phyloP scores from a whole-genome alignment of 306 rosid species.

The Cicer bijugum region DNA sequence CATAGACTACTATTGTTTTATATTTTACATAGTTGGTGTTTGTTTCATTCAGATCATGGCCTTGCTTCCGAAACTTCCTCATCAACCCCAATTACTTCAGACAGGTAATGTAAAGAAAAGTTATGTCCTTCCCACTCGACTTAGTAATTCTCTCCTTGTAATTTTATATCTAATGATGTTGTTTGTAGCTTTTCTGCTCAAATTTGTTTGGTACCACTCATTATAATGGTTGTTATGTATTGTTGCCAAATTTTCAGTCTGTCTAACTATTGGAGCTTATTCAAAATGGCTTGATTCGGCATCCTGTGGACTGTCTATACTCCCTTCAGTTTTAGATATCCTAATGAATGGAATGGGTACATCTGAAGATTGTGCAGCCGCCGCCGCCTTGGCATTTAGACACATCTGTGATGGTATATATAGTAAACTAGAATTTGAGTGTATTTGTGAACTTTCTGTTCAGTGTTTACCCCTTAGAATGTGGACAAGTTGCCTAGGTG shows the following conservation, averaged over 20 bases:
- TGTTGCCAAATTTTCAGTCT: conserved; percentile 68
- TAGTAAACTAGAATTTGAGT: conserved; percentile 40
- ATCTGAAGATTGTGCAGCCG: conserved; percentile 96
- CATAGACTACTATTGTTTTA: conserved; percentile 19
- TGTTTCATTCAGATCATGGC: conserved; percentile 69
- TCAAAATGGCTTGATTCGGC: conserved; percentile 97
- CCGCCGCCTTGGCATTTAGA: conserved; percentile 94
- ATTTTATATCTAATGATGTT: conserved; percentile 26
- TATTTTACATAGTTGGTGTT: conserved; percentile 23
- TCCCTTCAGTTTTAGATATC: conserved; percentile 84
- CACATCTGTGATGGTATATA: conserved; percentile 96
- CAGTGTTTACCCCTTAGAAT: conserved; percentile 41
- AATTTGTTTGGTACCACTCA: conserved; percentile 24
- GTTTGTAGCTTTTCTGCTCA: conserved; percentile 28
- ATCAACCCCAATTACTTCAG: conserved; percentile 91
- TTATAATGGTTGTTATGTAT: conserved; percentile 31
- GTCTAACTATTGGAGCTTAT: conserved; percentile 91
- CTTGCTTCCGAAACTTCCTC: conserved; percentile 82
- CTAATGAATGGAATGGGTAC: conserved; percentile 94
- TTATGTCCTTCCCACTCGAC: conserved; percentile 12
- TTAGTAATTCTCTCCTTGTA: conserved; percentile 35
- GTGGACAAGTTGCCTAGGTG: conserved; percentile 30
- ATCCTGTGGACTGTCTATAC: conserved; percentile 71
- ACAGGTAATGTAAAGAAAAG: conserved; percentile 64
- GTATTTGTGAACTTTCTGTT: conserved; percentile 39